A percentile compares a stretch with the other conserved stretches of the same genome.
Evolutionary conservation across 148 eudicot species (phyloP).

Genomic region (Cornus suecica): DNA sequence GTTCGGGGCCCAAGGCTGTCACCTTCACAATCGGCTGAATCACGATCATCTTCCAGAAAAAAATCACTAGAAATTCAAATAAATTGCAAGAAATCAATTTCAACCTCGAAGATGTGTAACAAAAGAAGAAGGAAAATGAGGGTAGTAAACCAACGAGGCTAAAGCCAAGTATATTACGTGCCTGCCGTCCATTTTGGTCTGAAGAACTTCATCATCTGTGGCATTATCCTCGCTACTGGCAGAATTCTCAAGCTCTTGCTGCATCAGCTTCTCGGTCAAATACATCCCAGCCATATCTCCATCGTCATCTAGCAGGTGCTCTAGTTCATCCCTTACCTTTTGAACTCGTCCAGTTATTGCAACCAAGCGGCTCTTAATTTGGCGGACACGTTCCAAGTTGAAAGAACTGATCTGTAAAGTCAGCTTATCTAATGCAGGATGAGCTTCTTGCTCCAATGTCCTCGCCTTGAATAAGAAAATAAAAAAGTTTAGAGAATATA

Average conservation of each 20-base stretch:
- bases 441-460: constrained; percentile 98
- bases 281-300: constrained; percentile 99
- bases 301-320: constrained; percentile 87
- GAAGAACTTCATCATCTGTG: constrained; percentile 45
- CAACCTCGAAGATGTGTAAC: neutral
- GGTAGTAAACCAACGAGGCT: neutral
- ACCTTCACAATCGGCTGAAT: constrained; percentile 42
- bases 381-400: constrained; percentile 96
- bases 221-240: constrained; percentile 54
- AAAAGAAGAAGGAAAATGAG: neutral
- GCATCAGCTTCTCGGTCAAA: constrained; percentile 74
- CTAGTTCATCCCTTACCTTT: constrained; percentile 99
- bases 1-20: constrained; percentile 70
- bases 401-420: constrained; percentile 94
- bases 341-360: constrained; percentile 99
- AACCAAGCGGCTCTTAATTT: constrained; percentile 94
- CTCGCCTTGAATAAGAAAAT: constrained; percentile 69
- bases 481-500: neutral
- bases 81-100: constrained; percentile 10
- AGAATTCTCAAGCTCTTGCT: constrained; percentile 60
- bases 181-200: constrained; percentile 64
- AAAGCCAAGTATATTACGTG: constrained; percentile 16
- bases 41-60: constrained; percentile 44
- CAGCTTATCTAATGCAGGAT: constrained; percentile 96
- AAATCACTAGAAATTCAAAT: constrained; percentile 56